A percentile compares a stretch with the other conserved stretches of the same genome.
phyloP scores from a whole-genome alignment of 2,329 filamentous ascomycete species.

The Sclerotinia trifoliorum region DNA sequence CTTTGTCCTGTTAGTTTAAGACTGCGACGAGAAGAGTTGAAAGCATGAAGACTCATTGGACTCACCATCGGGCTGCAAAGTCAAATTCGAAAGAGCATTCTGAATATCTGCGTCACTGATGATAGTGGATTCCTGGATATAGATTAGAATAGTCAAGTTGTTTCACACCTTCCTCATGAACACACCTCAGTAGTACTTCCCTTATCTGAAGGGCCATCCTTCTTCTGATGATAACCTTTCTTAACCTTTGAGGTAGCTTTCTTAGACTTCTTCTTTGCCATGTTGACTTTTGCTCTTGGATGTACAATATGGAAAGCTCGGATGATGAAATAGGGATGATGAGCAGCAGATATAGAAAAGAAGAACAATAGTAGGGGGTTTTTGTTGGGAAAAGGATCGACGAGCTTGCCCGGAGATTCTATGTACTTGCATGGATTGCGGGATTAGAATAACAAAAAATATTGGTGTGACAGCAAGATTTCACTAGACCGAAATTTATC shows the following conservation, averaged over 20 bases:
- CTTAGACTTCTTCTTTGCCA: not conserved
- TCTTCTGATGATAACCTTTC: not conserved
- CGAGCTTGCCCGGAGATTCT: too few relatives aligned
- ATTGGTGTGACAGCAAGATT: not conserved
- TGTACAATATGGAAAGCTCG: too few relatives aligned
- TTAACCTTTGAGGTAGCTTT: too few relatives aligned
- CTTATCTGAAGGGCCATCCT: not conserved
- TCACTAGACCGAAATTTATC: not conserved
- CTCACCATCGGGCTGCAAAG: not conserved
- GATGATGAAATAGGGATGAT: not conserved
- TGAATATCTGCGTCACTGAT: not conserved
- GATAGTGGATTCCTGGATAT: not conserved
- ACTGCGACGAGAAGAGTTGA: too few relatives aligned
- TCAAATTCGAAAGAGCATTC: not conserved
- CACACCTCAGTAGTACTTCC: not conserved
- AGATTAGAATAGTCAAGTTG: not conserved
- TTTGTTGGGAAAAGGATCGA: not conserved
- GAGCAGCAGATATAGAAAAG: not conserved
- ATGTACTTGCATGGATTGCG: too few relatives aligned
- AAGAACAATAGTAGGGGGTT: too few relatives aligned
- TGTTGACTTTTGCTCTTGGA: not conserved
- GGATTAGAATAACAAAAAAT: not conserved
- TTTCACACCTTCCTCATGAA: not conserved
- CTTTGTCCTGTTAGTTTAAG: not conserved
- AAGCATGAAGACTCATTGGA: not conserved